Base-by-base conservation (phyloP, 805 yeast species). In the Wickerhamiella brachini region DNA sequence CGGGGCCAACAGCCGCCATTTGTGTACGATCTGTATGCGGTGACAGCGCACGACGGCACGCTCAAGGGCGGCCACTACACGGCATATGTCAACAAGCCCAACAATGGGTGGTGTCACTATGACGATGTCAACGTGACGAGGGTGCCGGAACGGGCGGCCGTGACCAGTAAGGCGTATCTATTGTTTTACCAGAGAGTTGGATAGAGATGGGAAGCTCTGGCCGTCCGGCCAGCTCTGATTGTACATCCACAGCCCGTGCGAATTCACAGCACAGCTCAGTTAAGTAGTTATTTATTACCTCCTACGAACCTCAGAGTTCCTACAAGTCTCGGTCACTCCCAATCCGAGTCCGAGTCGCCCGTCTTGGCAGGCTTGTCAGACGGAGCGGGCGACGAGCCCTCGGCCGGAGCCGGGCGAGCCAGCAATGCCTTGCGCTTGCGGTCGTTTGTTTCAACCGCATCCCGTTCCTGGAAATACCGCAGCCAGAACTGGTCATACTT, bases 41-140 rank as follows among this genome's bases (percentile, higher is more conserved):
- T 88, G 1, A 86, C 86, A 15, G 80, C 85, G 57, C 97, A 89
- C 65, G 79, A 69, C 54, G 97, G 97, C 12, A 80, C 83, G 41
- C 71, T 89, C 39, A 76, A 80, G 43, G 84, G 89, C 8, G 97
- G 97, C 0, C 97, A 89, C 65, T 89, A 89, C 65, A 89, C 96
- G 0, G 70, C 95, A 0, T 85, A 72, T 61, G 90, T 85, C 4
- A 69, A 79, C 61, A 85, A 85, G 59, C 80, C 79, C 23, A 63
- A 66, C 61, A 41, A 54, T 49, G 83, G 80, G 1, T 88, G 95
- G 95, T 79, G 85, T 59, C 77, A 80, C 54, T 88, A 81, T 65
- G 95, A 88, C 65, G 96, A 88, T 64, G 75, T 85, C 0, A 76
- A 73, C 51, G 81, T 83, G n/a, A 70, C 76, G 24, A 74, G 70